phyloP scores from a whole-genome alignment of 208 protist genomes.

The Naegleria fowleri region DNA sequence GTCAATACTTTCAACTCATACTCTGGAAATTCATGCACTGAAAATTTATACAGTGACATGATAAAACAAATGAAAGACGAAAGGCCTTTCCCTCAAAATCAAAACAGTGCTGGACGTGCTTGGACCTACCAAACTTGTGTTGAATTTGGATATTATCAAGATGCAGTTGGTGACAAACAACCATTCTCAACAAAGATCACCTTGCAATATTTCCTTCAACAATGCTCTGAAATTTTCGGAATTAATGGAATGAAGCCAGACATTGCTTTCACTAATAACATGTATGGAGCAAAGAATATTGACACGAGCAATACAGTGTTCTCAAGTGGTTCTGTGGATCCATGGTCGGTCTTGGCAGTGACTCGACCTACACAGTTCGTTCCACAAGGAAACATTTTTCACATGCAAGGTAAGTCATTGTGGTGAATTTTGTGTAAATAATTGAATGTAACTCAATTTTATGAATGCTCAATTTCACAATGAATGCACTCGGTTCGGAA shows the following conservation, averaged over 20 bases:
- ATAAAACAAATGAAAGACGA: slow-evolving; percentile 26
- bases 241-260: neutral
- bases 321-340: neutral
- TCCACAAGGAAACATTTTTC: neutral
- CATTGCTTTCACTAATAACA: neutral
- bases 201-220: slow-evolving; percentile 26
- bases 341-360: neutral
- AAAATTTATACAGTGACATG: slow-evolving; percentile 31
- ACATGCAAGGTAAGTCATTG: slow-evolving; percentile 22
- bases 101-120: slow-evolving; percentile 28
- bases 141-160: slow-evolving; percentile 40
- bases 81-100: slow-evolving; percentile 26
- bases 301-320: neutral
- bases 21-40: neutral
- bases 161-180: slow-evolving; percentile 26
- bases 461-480: no score
- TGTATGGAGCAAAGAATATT: neutral
- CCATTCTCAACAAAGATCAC: slow-evolving; percentile 32
- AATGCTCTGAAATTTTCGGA: slow-evolving; percentile 14
- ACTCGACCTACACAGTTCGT: neutral
- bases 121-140: slow-evolving; percentile 39
- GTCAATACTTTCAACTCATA: neutral
- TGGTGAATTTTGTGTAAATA: no score
- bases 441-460: no score
- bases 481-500: no score